Percentiles rank a stretch among this genome's conserved stretches.
Conservation (phyloP, 75 land plant species). For the Larix kaempferi region DNA sequence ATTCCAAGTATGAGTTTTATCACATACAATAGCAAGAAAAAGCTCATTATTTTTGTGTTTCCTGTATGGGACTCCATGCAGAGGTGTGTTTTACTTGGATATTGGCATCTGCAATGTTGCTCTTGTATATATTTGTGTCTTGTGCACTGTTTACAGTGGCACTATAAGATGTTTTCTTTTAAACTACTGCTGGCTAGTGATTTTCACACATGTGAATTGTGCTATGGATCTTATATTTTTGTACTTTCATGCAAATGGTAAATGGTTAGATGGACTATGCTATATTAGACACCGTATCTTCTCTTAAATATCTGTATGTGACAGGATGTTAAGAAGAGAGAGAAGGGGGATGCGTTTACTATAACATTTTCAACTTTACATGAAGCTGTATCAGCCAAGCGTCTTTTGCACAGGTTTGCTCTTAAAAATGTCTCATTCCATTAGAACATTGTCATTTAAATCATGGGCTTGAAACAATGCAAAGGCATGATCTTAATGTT, state of each 20-base stretch:
- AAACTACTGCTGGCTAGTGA: neutral
- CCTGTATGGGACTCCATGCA: neutral
- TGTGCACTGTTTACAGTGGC: neutral
- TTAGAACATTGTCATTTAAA: neutral
- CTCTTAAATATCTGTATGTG: neutral
- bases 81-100: neutral
- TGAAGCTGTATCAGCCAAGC: constrained; percentile 41
- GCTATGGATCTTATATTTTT: neutral
- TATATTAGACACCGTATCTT: neutral
- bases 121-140: neutral
- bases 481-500: too few relatives aligned
- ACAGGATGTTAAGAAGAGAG: constrained; percentile 33
- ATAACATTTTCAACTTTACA: constrained; percentile 31
- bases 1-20: neutral
- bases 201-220: neutral
- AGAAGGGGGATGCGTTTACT: constrained; percentile 25
- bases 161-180: neutral
- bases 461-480: too few relatives aligned
- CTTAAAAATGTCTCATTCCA: neutral
- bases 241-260: neutral
- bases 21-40: neutral
- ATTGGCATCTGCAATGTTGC: neutral
- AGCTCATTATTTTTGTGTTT: neutral
- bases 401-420: constrained; percentile 38
- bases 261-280: neutral